Evolutionary conservation across 768 basidiomycete genomes (phyloP), one percentile per base, ranked within the genome.

Genomic region (Symmetrospora coprosmae): DNA sequence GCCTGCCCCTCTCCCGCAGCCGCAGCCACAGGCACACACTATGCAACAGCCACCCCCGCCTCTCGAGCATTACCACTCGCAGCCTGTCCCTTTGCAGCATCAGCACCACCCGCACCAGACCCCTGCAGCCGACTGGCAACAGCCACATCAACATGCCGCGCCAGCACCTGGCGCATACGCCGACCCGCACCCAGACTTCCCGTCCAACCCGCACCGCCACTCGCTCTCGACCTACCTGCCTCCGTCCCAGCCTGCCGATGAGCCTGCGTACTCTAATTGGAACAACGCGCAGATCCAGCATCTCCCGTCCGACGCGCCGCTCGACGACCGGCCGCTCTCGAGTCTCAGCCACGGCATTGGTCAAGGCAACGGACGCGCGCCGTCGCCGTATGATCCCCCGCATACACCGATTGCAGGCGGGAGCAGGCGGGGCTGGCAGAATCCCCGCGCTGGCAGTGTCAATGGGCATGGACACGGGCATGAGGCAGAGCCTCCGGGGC

Each of bases 201-300:
- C 51, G 8, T 2, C 34, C 17, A 33, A 53, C 39, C 34, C 28
- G 13, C 55, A 58, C 28, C 27, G 55, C 17, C 55, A 58, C 46
- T 58, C 55, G 5, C 23, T 58, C 28, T 25, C 55, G 8, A 58
- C 55, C 4, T 58, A 58, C 37, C 14, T 58, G 7, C 55, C 55
- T n/a, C n/a, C n/a, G n/a, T n/a, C n/a, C n/a, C n/a, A n/a, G 40
- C 39, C 43, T 17, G 43, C 39, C 28, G 37, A 25, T 28, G 55
- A 58, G 25, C 43, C 43, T 31, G 43, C 31, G 13, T 43, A 40
- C 35, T 58, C 39, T 39, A 33, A 58, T 21, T 39, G 39, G n/a
- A 46, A 46, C 37, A 28, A 38, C 9, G 40, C 27, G 6, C 14
- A 25, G 49, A 50, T 30, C 34, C 27, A 14, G 11, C 16, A 13